Evolutionary conservation across 2,329 filamentous ascomycete species (phyloP).

Genomic region (Diaporthe vexans): DNA sequence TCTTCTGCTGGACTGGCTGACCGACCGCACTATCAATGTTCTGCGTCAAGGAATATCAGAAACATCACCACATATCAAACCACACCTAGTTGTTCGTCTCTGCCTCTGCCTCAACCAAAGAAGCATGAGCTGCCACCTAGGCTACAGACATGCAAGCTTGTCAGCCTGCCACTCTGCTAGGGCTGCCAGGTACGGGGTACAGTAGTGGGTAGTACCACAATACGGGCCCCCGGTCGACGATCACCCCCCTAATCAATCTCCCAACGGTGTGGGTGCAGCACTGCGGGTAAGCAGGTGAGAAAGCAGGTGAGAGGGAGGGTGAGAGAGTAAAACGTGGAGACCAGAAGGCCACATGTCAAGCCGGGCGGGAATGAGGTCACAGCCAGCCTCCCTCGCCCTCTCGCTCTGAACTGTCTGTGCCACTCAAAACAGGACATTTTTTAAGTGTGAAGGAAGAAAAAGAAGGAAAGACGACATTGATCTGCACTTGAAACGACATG

Average conservation of each 20-base stretch:
- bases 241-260: slow-evolving; percentile 30
- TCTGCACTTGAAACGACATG: slow-evolving; percentile 33
- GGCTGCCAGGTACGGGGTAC: slow-evolving; percentile 19
- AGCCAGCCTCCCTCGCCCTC: background rate
- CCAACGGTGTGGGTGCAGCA: slow-evolving; percentile 23
- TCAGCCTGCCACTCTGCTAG: slow-evolving; percentile 3
- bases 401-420: background rate
- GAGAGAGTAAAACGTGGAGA: background rate
- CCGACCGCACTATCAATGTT: background rate
- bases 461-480: background rate
- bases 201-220: background rate
- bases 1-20: background rate
- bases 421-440: background rate
- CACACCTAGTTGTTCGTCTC: background rate
- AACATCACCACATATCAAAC: background rate
- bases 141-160: background rate
- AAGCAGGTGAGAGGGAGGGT: background rate
- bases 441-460: background rate
- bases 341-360: slow-evolving; percentile 22
- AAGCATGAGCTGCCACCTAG: background rate
- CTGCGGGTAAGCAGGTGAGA: background rate
- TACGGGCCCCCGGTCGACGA: slow-evolving; percentile 13
- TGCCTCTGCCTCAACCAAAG: background rate
- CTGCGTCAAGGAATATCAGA: background rate
- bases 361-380: slow-evolving; percentile 33